A percentile compares a stretch with the other conserved stretches of the same genome.
Evolutionary conservation across 352 stramenopile genomes (phyloP).

Genomic region (Phytophthora fragariaefolia): DNA sequence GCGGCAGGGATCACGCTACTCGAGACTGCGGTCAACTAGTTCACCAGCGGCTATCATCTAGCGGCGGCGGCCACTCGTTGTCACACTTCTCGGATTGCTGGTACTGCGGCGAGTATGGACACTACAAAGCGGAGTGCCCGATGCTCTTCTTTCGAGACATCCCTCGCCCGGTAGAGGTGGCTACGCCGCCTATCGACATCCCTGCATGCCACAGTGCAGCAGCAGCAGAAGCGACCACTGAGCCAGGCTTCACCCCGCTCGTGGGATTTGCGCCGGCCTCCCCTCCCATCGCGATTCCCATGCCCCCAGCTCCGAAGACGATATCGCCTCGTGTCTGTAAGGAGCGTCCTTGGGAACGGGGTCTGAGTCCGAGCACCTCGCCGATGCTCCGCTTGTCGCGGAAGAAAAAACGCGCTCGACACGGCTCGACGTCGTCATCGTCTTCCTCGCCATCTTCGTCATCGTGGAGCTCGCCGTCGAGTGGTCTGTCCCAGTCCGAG

Average conservation of each 20-base stretch:
- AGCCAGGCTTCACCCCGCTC: conserved; percentile 3
- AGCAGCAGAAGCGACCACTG: conserved; percentile 21
- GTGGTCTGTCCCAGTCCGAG: conserved; percentile 33
- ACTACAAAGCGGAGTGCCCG: conserved; percentile 79
- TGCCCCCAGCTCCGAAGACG: conserved; percentile 16
- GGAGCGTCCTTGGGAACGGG: conserved; percentile 45
- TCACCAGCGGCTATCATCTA: conserved; percentile 23
- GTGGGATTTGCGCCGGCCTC: conserved; percentile 23
- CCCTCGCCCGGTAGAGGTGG: conserved; percentile 34
- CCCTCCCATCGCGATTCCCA: conserved; percentile 28
- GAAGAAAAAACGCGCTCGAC: conserved; percentile 73
- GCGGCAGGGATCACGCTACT: conserved; percentile 51
- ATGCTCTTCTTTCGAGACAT: conserved; percentile 71
- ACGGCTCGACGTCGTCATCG: conserved; percentile 46
- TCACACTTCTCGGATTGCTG: conserved; percentile 65
- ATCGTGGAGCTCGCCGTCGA: conserved; percentile 33
- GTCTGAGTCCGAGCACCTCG: conserved; percentile 33
- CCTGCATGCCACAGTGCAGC: too few species aligned
- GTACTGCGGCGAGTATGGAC: conserved; percentile 77
- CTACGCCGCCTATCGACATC: conserved; percentile 7
- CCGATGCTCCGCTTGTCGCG: conserved; percentile 44
- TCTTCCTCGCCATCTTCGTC: conserved; percentile 33
- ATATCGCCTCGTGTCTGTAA: conserved; percentile 27
- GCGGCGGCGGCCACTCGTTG: conserved; percentile 19
- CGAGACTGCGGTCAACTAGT: conserved; percentile 60